A percentile compares a stretch with the other conserved stretches of the same genome.
phyloP scores from a whole-genome alignment of 1,139 yeast species.

The Eremothecium coryli region DNA sequence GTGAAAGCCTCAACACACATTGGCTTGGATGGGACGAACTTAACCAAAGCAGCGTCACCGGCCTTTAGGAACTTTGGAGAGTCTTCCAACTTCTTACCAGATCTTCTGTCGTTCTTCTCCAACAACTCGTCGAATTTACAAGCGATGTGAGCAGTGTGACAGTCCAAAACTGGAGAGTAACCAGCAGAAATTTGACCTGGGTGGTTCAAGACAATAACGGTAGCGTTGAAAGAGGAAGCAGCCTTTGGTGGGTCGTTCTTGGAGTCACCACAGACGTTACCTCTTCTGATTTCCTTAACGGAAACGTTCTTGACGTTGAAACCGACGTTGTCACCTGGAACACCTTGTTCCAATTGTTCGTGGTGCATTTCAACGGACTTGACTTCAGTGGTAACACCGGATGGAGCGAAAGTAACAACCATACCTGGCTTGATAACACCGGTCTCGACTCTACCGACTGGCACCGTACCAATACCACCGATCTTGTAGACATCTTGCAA shows the following conservation, averaged over 20 bases:
- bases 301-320: slow-evolving; percentile 93
- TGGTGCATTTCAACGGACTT: slow-evolving; percentile 93
- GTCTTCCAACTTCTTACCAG: slow-evolving; percentile 82
- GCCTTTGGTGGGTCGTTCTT: slow-evolving; percentile 90
- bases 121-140: slow-evolving; percentile 78
- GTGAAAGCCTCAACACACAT: slow-evolving; percentile 96
- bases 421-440: slow-evolving; percentile 88
- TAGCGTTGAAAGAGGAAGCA: slow-evolving; percentile 77
- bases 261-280: slow-evolving; percentile 93
- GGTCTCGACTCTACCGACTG: slow-evolving; percentile 92
- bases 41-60: slow-evolving; percentile 91
- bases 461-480: slow-evolving; percentile 91
- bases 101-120: slow-evolving; percentile 90
- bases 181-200: slow-evolving; percentile 92
- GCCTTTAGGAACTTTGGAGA: slow-evolving; percentile 81
- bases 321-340: slow-evolving; percentile 93
- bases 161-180: slow-evolving; percentile 88
- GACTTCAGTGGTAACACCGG: slow-evolving; percentile 88
- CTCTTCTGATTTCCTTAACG: slow-evolving; percentile 90
- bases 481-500: slow-evolving; percentile 89
- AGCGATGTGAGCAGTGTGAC: slow-evolving; percentile 95
- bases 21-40: slow-evolving; percentile 90
- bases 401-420: slow-evolving; percentile 86
- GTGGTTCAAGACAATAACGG: slow-evolving; percentile 84
- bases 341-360: slow-evolving; percentile 77